Conservation (phyloP, 768 basidiomycete species). For the Tephrocybe sp. region DNA sequence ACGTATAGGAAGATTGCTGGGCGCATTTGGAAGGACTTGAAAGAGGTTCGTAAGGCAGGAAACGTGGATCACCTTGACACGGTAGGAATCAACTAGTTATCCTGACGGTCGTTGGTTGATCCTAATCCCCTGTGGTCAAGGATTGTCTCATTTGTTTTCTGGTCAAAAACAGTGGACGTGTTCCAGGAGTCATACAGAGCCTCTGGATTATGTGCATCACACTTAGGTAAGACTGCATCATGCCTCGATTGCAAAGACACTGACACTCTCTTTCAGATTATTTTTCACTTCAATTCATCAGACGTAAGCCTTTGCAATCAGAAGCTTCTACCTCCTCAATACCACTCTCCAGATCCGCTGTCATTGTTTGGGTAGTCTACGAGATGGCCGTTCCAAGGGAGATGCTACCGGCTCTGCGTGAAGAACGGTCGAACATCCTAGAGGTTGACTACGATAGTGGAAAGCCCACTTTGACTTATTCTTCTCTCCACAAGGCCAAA, state of each 20-base stretch:
- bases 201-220: slow-evolving; percentile 5
- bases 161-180: slow-evolving; percentile 1
- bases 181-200: slow-evolving; percentile 3
- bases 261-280: background rate
- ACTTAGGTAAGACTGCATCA: slow-evolving; percentile 1
- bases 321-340: too few species aligned
- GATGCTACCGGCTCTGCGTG: background rate
- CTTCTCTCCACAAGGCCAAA: slow-evolving; percentile 5
- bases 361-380: slow-evolving; percentile 10
- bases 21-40: slow-evolving; percentile 7
- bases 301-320: background rate
- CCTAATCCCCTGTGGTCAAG: background rate
- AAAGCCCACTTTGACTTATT: slow-evolving; percentile 4
- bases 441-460: background rate
- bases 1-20: slow-evolving; percentile 2
- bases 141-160: slow-evolving; percentile 4
- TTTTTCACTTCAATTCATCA: slow-evolving; percentile 12
- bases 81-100: too few species aligned
- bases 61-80: slow-evolving; percentile 9
- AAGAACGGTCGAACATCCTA: slow-evolving; percentile 1
- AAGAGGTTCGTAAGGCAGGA: background rate
- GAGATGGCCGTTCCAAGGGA: slow-evolving; percentile 8
- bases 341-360: background rate
- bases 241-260: too few species aligned
- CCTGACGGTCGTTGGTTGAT: too few species aligned